Base-by-base conservation (phyloP, 2,329 filamentous ascomycete genomes). In the Orbilia quercus region DNA sequence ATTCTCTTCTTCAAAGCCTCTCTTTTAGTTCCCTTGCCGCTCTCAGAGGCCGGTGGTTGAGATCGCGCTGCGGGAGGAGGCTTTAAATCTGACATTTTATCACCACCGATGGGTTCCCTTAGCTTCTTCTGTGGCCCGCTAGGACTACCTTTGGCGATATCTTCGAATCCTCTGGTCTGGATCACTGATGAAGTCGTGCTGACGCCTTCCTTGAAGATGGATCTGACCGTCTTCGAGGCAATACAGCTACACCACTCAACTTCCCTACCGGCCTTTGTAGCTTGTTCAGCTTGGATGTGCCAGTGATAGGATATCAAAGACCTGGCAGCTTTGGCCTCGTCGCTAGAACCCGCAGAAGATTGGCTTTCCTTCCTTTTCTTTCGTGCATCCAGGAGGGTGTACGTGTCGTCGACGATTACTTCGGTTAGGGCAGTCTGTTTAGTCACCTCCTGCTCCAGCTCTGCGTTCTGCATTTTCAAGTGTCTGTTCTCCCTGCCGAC, bases 1-100 rank as follows among this genome's bases (percentile, higher is more conserved):
- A 77, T 58, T 34, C 62, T 75, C 62, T 67, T 73, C 48, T 75
- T 77, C 28, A 77, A 59, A 1, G 70, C 74, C 22, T 76, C 73
- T 48, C 70, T 77, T 7, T 66, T 70, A 23, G 70, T 69, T 28
- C 58, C 67, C 44, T 74, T 65, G 6, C 58, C 58, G 5, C 66
- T 72, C 9, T 64, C 67, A 53, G 62, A 31, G 14, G 42, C 47
- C 58, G 75, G 67, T 2, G 74, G 65, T 12, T 75, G 69, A n/a
- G 54, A 48, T n/a, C 63, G 67, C 12, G 69, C 64, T 12, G 57
- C 53, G n/a, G 18, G 12, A 16, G 64, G 60, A 18, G 51, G 58
- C 34, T 38, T 44, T 36, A 34, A 16, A 36, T 47, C 31, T 14
- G 62, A 42, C 12, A 48, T 23, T 54, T 36, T 31, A 7, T 57